Percentiles rank a stretch among this genome's conserved stretches.
Evolutionary conservation across 129 eudicot genomes (phyloP).

Genomic region (Escallonia herrerae): DNA sequence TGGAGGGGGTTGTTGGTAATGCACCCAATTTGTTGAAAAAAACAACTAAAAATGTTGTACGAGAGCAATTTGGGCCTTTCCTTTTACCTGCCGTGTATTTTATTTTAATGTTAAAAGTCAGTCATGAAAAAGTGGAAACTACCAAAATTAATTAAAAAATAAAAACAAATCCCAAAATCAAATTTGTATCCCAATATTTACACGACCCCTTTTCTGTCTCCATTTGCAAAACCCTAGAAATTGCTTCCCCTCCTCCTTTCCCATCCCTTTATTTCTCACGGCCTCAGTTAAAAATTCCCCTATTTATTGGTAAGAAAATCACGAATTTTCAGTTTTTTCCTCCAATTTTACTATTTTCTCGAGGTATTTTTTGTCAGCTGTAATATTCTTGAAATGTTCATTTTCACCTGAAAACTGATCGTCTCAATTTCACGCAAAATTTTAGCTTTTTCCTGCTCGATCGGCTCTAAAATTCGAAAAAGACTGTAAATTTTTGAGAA

Average conservation of each 20-base stretch:
- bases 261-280: slow-evolving; percentile 18
- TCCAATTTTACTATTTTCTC: slow-evolving; percentile 6
- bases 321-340: slow-evolving; percentile 11
- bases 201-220: slow-evolving; percentile 9
- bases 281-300: slow-evolving; percentile 15
- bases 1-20: too few relatives aligned
- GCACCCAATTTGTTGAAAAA: too few relatives aligned
- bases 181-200: slow-evolving; percentile 16
- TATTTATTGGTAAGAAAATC: slow-evolving; percentile 38
- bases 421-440: background rate
- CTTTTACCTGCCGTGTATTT: too few relatives aligned
- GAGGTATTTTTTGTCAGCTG: background rate
- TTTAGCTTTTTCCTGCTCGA: background rate
- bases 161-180: background rate
- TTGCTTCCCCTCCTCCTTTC: too few relatives aligned
- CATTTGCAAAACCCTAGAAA: slow-evolving; percentile 40
- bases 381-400: background rate
- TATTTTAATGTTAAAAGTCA: background rate
- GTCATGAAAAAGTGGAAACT: slow-evolving; percentile 25
- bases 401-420: background rate
- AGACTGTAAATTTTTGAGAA: slow-evolving; percentile 1
- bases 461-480: slow-evolving; percentile 1
- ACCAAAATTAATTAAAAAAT: background rate
- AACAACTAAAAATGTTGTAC: background rate
- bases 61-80: background rate